Conservation (phyloP, 2,329 filamentous ascomycete species). For the Fusarium tjaetaba region DNA sequence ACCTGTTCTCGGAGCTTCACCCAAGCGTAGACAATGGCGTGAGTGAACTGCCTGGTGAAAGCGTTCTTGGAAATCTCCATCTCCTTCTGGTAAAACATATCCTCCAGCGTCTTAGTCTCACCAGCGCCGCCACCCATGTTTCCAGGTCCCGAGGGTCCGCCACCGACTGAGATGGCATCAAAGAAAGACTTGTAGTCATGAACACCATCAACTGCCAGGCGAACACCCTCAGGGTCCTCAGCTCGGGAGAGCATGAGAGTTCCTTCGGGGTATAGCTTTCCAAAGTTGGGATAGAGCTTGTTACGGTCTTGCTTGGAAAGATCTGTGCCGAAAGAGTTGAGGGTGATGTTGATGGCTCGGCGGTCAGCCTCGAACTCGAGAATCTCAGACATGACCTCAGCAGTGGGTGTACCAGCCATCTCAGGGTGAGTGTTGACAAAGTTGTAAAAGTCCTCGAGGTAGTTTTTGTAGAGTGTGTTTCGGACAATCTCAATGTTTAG, state of each 20-base stretch:
- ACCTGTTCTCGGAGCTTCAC: slow-evolving; percentile 98
- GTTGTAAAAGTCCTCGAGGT: slow-evolving; percentile 95
- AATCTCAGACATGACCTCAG: slow-evolving; percentile 95
- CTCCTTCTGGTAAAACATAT: slow-evolving; percentile 99
- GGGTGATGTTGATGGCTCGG: slow-evolving; percentile 97
- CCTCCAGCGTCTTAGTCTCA: slow-evolving; percentile 91
- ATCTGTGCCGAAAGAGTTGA: slow-evolving; percentile 98
- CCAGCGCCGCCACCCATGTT: slow-evolving; percentile 85
- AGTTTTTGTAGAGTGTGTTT: slow-evolving; percentile 99
- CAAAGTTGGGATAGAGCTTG: slow-evolving; percentile 95
- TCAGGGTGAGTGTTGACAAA: slow-evolving; percentile 93
- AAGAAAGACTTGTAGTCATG: slow-evolving; percentile 96
- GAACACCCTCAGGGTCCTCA: slow-evolving; percentile 93
- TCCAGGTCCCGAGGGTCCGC: slow-evolving; percentile 76
- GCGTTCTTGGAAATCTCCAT: slow-evolving; percentile 97
- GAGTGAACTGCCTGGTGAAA: slow-evolving; percentile 96
- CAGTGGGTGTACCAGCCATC: slow-evolving; percentile 86
- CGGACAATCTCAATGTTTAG: slow-evolving; percentile 99
- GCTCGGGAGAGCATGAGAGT: slow-evolving; percentile 94
- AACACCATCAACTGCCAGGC: slow-evolving; percentile 91
- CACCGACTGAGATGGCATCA: slow-evolving; percentile 84
- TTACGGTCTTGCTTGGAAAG: slow-evolving; percentile 91
- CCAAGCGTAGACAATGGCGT: slow-evolving; percentile 96
- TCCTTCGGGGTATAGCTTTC: slow-evolving; percentile 91
- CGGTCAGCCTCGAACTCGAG: slow-evolving; percentile 97